phyloP scores from a whole-genome alignment of 1,284 basidiomycete species.

The Pterula multifida region DNA sequence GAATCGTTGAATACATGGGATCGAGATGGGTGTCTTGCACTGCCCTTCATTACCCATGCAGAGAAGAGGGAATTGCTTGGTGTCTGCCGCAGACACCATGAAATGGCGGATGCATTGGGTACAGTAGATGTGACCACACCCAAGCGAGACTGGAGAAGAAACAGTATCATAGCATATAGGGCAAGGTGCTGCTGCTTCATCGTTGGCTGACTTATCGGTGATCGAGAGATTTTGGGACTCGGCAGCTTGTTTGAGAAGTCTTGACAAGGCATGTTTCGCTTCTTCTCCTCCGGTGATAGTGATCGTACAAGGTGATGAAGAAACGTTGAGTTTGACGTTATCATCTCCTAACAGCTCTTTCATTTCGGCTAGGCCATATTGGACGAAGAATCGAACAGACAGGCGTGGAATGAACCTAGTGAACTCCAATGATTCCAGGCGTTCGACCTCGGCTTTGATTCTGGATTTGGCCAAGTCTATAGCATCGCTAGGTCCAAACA shows the following conservation, averaged over 20 bases:
- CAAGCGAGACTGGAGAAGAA: slow-evolving; percentile 35
- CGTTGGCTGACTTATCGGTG: slow-evolving; percentile 9
- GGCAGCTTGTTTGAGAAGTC: slow-evolving; percentile 17
- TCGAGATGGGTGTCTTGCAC: slow-evolving; percentile 40
- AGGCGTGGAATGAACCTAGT: not conserved
- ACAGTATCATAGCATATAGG: slow-evolving; percentile 51
- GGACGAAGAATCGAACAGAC: not conserved
- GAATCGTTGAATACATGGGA: slow-evolving; percentile 33
- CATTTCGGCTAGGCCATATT: slow-evolving; percentile 14
- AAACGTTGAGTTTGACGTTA: slow-evolving; percentile 25
- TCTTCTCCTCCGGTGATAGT: slow-evolving; percentile 18
- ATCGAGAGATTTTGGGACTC: slow-evolving; percentile 9
- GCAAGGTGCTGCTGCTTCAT: slow-evolving; percentile 19
- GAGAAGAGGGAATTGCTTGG: slow-evolving; percentile 39
- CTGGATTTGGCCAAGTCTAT: not conserved
- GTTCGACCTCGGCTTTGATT: not conserved
- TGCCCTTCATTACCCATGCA: slow-evolving; percentile 51
- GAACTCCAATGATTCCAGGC: not conserved
- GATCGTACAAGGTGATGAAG: slow-evolving; percentile 16
- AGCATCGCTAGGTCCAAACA: not conserved
- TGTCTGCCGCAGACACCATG: slow-evolving; percentile 40
- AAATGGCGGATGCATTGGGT: slow-evolving; percentile 45
- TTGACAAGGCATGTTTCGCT: slow-evolving; percentile 26
- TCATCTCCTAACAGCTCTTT: slow-evolving; percentile 23
- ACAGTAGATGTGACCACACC: slow-evolving; percentile 58